phyloP scores from a whole-genome alignment of 2,329 filamentous ascomycete genomes.

The Simplicillium aogashimaense region DNA sequence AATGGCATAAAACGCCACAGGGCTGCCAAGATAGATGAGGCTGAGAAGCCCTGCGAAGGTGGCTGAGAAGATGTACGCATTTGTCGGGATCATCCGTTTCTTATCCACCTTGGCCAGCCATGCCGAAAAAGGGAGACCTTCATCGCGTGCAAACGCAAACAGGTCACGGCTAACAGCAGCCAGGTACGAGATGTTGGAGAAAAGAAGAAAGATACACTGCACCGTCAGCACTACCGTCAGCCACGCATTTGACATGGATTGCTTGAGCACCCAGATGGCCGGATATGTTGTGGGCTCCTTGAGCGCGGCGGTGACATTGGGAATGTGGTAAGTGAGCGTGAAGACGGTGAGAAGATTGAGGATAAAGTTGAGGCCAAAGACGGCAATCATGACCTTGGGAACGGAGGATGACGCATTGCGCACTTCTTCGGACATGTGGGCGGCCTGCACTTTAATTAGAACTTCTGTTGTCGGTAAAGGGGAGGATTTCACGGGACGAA shows the following conservation, averaged over 20 bases:
- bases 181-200: conserved; percentile 4
- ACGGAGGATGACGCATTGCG: conserved; percentile 7
- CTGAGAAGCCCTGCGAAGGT: neutral
- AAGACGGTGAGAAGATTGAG: neutral
- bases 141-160: conserved; percentile 4
- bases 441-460: conserved; percentile 1
- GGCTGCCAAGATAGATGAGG: conserved; percentile 7
- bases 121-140: conserved; percentile 1
- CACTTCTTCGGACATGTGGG: conserved; percentile 10
- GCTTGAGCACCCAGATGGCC: conserved; percentile 2
- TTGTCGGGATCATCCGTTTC: conserved; percentile 1
- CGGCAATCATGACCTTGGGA: conserved; percentile 6
- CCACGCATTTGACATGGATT: conserved; percentile 4
- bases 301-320: conserved; percentile 1
- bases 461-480: no score
- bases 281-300: conserved; percentile 3
- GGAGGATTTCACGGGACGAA: no score
- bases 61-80: conserved; percentile 3
- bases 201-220: conserved; percentile 1
- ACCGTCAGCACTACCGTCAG: conserved; percentile 2
- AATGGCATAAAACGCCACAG: conserved; percentile 8
- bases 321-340: conserved; percentile 4
- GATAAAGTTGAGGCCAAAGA: conserved; percentile 3
- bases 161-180: conserved; percentile 4
- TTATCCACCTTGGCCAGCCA: conserved; percentile 2